Percentiles rank a stretch among this genome's conserved stretches.
Conservation (phyloP, 2,329 filamentous ascomycete species). For the Hyphodiscus sp. region DNA sequence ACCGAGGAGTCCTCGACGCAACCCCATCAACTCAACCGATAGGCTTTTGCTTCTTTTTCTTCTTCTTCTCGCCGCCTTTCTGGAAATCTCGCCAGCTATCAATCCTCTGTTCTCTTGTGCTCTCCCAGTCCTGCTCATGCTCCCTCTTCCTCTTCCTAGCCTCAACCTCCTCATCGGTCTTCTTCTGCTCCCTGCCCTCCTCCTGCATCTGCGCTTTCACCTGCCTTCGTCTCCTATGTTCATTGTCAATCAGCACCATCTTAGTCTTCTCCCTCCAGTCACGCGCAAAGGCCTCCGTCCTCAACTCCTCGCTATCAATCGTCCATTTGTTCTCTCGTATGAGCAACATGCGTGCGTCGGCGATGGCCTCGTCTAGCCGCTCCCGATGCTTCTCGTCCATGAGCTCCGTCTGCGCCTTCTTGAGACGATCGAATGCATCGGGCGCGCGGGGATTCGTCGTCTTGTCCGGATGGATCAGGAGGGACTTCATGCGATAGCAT, state of each 20-base stretch:
- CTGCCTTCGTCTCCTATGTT: slow-evolving; percentile 76
- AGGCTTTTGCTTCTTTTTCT: slow-evolving; percentile 52
- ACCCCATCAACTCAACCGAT: slow-evolving; percentile 19
- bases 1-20: not conserved
- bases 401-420: slow-evolving; percentile 86
- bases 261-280: slow-evolving; percentile 89
- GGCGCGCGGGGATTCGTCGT: slow-evolving; percentile 85
- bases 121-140: slow-evolving; percentile 93
- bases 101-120: slow-evolving; percentile 83
- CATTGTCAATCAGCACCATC: slow-evolving; percentile 86
- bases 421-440: slow-evolving; percentile 92
- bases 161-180: slow-evolving; percentile 78
- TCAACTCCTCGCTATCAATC: slow-evolving; percentile 78
- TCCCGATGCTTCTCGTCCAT: slow-evolving; percentile 91
- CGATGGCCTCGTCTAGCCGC: slow-evolving; percentile 86
- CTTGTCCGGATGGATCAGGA: slow-evolving; percentile 98
- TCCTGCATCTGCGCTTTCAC: slow-evolving; percentile 94
- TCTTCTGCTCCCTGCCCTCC: slow-evolving; percentile 82
- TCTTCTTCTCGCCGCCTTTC: slow-evolving; percentile 60
- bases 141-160: slow-evolving; percentile 79
- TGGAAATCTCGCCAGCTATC: slow-evolving; percentile 91
- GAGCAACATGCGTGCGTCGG: slow-evolving; percentile 89
- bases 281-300: slow-evolving; percentile 73
- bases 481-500: slow-evolving; percentile 93
- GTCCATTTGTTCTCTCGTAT: slow-evolving; percentile 94